Percentiles rank a stretch among this genome's conserved stretches.
phyloP scores from a whole-genome alignment of 371 early-diverging fungal genomes.

The Mortierella sp. region DNA sequence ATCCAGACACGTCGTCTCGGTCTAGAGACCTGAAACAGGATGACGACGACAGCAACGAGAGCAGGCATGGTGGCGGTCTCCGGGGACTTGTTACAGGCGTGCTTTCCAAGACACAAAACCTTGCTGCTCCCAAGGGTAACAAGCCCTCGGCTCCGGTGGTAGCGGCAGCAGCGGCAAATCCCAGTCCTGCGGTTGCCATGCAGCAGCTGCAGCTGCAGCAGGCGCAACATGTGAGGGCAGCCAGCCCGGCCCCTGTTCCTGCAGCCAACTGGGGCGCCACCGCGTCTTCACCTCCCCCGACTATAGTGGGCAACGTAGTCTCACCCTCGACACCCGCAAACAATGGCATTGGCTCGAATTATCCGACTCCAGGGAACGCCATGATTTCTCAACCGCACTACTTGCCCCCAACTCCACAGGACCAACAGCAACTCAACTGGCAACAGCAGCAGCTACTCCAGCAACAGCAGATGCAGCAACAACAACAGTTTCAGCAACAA shows the following conservation, averaged over 20 bases:
- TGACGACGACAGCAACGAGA: not conserved
- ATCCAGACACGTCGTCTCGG: conserved; percentile 8
- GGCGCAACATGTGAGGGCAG: not conserved
- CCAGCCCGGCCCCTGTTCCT: not conserved
- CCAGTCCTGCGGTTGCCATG: not conserved
- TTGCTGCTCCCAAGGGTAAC: not conserved
- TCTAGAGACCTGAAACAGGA: conserved; percentile 3
- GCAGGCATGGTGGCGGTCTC: conserved; percentile 4
- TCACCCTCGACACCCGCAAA: not conserved
- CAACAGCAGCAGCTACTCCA: not conserved
- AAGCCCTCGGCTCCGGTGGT: not conserved
- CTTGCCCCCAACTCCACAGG: not conserved
- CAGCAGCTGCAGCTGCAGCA: conserved; percentile 5
- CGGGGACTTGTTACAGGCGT: not conserved
- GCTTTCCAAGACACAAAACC: not conserved
- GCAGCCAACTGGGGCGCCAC: not conserved
- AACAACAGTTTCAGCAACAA: not conserved
- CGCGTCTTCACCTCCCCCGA: not conserved
- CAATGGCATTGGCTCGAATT: not conserved
- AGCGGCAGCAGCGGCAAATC: not conserved
- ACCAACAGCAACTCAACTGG: conserved; percentile 1
- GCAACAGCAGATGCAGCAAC: not conserved
- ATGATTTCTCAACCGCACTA: conserved; percentile 4
- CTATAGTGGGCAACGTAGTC: not conserved
- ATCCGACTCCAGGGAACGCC: not conserved